A percentile compares a stretch with the other conserved stretches of the same genome.
These are phyloP conservation scores for Cucurbita pepo DNA, from an alignment of 306 rosid genomes.

Conservation along the genomic window DNA sequence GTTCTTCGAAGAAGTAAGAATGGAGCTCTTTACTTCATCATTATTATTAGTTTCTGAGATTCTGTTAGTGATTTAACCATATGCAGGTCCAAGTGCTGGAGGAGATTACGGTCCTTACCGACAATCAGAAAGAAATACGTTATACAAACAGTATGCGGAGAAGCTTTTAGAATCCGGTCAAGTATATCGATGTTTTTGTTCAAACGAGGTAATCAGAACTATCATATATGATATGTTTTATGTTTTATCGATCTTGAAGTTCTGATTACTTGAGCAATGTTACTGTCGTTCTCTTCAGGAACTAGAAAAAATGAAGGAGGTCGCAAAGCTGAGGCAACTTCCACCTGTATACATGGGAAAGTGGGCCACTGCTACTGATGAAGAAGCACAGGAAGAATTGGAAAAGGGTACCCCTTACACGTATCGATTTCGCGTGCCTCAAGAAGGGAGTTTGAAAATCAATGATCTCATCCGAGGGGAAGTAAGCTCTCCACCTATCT, in stretches of 20 bases:
- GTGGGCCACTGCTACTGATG: slow-evolving; percentile 34
- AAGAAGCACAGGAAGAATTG: neutral
- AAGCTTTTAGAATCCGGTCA: slow-evolving; percentile 58
- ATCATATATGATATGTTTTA: neutral
- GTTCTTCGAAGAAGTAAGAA: neutral
- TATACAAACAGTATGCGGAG: slow-evolving; percentile 69
- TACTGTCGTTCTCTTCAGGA: slow-evolving; percentile 28
- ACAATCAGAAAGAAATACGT: slow-evolving; percentile 77
- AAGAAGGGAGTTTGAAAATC: slow-evolving; percentile 23
- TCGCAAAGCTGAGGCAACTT: slow-evolving; percentile 29
- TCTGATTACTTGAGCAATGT: neutral
- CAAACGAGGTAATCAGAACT: slow-evolving; percentile 45
- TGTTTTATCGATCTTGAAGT: neutral
- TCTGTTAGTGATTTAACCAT: slow-evolving; percentile 8
- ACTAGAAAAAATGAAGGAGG: slow-evolving; percentile 84
- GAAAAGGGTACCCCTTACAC: slow-evolving; percentile 3
- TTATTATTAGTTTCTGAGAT: neutral
- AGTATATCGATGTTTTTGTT: slow-evolving; percentile 87
- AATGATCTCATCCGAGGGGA: slow-evolving; percentile 78
- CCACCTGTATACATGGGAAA: slow-evolving; percentile 87
- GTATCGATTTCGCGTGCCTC: slow-evolving; percentile 3
- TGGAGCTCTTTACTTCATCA: neutral
- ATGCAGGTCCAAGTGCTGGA: slow-evolving; percentile 76
- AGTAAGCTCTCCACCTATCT: slow-evolving; percentile 25
- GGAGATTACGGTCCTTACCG: slow-evolving; percentile 93